phyloP scores from a whole-genome alignment of 163 green algal genomes.

The Prototheca wickerhamii region DNA sequence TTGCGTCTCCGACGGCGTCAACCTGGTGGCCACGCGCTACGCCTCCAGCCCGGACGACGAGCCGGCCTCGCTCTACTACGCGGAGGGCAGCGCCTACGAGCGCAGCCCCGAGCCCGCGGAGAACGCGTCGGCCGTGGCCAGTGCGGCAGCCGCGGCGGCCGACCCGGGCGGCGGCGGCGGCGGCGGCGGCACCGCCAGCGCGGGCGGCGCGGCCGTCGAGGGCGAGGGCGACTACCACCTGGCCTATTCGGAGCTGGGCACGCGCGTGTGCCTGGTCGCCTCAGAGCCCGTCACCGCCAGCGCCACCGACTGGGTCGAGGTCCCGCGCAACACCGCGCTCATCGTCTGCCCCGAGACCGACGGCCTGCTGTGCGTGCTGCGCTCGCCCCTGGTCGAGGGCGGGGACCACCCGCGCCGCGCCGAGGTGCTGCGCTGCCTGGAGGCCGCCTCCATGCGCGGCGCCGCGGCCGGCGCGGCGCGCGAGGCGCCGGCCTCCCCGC shows the following conservation, averaged over 20 bases:
- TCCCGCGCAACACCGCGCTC: conserved; percentile 63
- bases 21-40: conserved; percentile 83
- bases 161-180: not conserved
- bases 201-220: not conserved
- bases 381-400: conserved; percentile 34
- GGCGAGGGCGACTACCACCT: conserved; percentile 72
- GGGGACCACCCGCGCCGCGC: conserved; percentile 26
- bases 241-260: conserved; percentile 52
- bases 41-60: conserved; percentile 41
- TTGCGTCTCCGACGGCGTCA: conserved; percentile 77
- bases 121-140: conserved; percentile 1
- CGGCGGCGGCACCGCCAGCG: not conserved
- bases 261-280: conserved; percentile 72
- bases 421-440: conserved; percentile 40
- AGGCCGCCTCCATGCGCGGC: not conserved
- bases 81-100: conserved; percentile 52
- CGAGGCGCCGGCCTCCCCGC: too few relatives aligned
- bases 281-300: conserved; percentile 84
- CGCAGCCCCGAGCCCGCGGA: conserved; percentile 2
- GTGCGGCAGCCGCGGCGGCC: not conserved
- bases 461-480: not conserved
- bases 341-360: conserved; percentile 76
- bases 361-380: conserved; percentile 75
- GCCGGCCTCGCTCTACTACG: conserved; percentile 88
- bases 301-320: conserved; percentile 57